Conservation (phyloP, 495 filamentous ascomycete species). For the Hypoxylon fragiforme region DNA sequence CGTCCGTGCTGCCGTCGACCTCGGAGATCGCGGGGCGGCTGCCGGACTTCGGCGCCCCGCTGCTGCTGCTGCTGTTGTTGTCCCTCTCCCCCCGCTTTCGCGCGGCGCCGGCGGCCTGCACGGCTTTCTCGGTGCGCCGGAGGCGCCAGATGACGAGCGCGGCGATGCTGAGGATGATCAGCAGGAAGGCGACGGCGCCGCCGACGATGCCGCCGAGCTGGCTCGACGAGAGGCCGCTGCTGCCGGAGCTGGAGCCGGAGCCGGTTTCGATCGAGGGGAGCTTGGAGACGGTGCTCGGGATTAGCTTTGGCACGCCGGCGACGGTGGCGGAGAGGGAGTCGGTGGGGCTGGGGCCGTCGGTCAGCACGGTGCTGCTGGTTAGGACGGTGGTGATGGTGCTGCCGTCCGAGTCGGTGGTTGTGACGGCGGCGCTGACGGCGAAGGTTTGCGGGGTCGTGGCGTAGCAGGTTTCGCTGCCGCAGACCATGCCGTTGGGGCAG, state of each 20-base stretch:
- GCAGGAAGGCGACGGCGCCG: conserved; percentile 44
- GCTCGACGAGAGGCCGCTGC: conserved; percentile 34
- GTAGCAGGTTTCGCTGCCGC: conserved; percentile 45
- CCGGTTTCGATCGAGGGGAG: conserved; percentile 30
- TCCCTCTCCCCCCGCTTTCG: too few relatives aligned
- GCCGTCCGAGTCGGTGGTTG: conserved; percentile 41
- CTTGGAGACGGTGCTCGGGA: conserved; percentile 47
- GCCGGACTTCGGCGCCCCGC: conserved; percentile 31
- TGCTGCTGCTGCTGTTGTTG: too few relatives aligned
- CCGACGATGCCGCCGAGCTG: conserved; percentile 51
- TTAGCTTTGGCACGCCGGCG: conserved; percentile 38
- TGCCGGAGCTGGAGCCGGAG: conserved; percentile 1
- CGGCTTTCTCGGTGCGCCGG: conserved; percentile 35
- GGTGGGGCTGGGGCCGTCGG: conserved; percentile 25
- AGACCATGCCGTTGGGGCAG: conserved; percentile 44
- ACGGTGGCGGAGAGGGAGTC: conserved; percentile 15
- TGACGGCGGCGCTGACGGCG: conserved; percentile 36
- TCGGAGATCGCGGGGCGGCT: conserved; percentile 30
- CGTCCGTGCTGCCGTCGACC: conserved; percentile 28
- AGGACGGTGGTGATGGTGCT: conserved; percentile 33
- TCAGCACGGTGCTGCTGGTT: conserved; percentile 35
- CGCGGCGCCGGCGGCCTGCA: conserved; percentile 27
- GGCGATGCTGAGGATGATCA: conserved; percentile 42
- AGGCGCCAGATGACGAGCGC: conserved; percentile 46
- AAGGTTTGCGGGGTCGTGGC: conserved; percentile 38